phyloP scores from a whole-genome alignment of 163 green algal species.

The Chlamydomonas reinhardtii region DNA sequence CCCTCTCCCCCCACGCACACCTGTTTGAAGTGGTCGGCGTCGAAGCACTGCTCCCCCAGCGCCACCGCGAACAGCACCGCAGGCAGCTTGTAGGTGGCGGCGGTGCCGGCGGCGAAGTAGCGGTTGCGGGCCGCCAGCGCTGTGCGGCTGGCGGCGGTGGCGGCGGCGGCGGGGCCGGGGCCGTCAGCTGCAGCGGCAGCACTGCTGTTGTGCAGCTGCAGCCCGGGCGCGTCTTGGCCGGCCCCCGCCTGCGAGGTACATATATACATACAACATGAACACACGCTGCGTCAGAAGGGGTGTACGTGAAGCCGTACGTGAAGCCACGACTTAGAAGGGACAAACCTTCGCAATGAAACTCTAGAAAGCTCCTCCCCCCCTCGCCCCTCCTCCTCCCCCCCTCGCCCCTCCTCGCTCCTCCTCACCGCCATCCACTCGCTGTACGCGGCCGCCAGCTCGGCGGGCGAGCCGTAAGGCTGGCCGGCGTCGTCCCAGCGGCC shows the following conservation, averaged over 20 bases:
- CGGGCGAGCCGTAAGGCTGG: neutral
- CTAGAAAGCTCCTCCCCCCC: no score
- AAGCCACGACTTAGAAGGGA: no score
- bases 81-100: conserved; percentile 19
- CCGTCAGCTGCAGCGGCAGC: no score
- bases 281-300: no score
- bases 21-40: conserved; percentile 22
- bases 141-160: neutral
- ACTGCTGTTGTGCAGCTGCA: no score
- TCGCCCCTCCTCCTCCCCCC: neutral
- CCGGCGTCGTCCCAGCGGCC: conserved; percentile 4
- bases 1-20: neutral
- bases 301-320: no score
- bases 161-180: neutral
- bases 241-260: no score
- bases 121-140: conserved; percentile 24
- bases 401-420: neutral
- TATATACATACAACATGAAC: no score
- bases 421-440: conserved; percentile 33
- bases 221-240: no score
- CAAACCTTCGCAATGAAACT: no score
- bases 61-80: conserved; percentile 30
- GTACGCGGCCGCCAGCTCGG: neutral
- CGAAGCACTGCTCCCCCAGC: conserved; percentile 40
- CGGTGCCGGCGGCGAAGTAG: neutral